Percentiles rank a stretch among this genome's conserved stretches.
Conservation (phyloP, 805 yeast species). For the Saccharomycopsis oosterbeekiorum region DNA sequence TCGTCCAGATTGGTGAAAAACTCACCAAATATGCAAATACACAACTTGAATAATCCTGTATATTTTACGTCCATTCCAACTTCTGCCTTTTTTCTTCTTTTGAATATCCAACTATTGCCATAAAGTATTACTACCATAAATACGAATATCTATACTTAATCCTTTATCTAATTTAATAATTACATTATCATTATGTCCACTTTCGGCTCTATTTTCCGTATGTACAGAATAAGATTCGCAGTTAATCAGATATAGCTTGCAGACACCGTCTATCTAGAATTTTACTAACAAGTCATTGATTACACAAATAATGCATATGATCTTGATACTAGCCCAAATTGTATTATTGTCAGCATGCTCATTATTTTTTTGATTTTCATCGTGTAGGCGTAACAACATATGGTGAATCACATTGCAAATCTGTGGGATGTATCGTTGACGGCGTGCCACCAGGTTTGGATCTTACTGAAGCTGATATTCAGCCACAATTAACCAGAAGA, state of each 20-base stretch:
- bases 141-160: no score
- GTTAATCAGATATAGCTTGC: no score
- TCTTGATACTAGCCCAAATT: no score
- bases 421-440: conserved; percentile 97
- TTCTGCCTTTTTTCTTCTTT: no score
- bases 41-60: no score
- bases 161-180: no score
- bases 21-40: background rate
- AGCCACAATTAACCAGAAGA: conserved; percentile 92
- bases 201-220: conserved; percentile 41
- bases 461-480: conserved; percentile 77
- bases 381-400: conserved; percentile 72
- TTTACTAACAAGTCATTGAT: no score
- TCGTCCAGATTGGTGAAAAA: background rate
- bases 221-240: background rate
- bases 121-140: no score
- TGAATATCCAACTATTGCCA: no score
- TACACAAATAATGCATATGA: no score
- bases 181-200: conserved; percentile 47
- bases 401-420: conserved; percentile 96
- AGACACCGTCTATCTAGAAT: no score
- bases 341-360: background rate
- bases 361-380: background rate
- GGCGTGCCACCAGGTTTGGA: conserved; percentile 96
- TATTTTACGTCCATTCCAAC: no score